A percentile compares a stretch with the other conserved stretches of the same genome.
These are phyloP conservation scores for Termitomyces sp. DNA, from an alignment of 768 basidiomycete species.

Conservation along the genomic window DNA sequence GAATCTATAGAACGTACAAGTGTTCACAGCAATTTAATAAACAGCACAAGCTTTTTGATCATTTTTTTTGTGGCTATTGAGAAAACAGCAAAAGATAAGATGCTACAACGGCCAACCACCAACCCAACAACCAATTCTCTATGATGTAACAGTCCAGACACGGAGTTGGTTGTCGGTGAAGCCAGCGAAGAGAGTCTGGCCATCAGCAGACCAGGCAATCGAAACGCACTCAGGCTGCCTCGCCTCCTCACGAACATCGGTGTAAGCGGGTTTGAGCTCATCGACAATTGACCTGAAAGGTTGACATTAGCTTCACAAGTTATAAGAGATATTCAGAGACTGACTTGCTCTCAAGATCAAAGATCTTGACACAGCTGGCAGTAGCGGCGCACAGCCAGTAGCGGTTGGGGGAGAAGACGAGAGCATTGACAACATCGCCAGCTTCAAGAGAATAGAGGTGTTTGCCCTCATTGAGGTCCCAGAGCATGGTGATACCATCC, in stretches of 20 bases:
- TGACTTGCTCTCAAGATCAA: slow-evolving; percentile 98
- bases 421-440: slow-evolving; percentile 96
- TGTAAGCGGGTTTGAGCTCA: slow-evolving; percentile 95
- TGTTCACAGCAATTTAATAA: not conserved
- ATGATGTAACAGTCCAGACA: slow-evolving; percentile 83
- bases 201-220: slow-evolving; percentile 97
- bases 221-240: slow-evolving; percentile 92
- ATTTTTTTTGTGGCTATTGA: slow-evolving; percentile 20
- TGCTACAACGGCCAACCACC: slow-evolving; percentile 12
- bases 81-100: slow-evolving; percentile 18
- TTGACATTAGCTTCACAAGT: not conserved
- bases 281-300: slow-evolving; percentile 86
- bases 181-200: slow-evolving; percentile 95
- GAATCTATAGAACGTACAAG: too few species aligned
- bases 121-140: slow-evolving; percentile 29
- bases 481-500: slow-evolving; percentile 99
- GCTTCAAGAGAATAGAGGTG: slow-evolving; percentile 99
- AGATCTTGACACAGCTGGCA: slow-evolving; percentile 96
- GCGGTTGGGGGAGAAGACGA: slow-evolving; percentile 99
- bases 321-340: slow-evolving; percentile 27
- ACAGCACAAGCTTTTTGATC: slow-evolving; percentile 24
- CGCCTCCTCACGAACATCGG: slow-evolving; percentile 65
- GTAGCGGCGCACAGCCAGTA: slow-evolving; percentile 99
- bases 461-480: slow-evolving; percentile 99
- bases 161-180: slow-evolving; percentile 94